Evolutionary conservation across 2,329 filamentous ascomycete species (phyloP).

Genomic region (Ustulina deusta): DNA sequence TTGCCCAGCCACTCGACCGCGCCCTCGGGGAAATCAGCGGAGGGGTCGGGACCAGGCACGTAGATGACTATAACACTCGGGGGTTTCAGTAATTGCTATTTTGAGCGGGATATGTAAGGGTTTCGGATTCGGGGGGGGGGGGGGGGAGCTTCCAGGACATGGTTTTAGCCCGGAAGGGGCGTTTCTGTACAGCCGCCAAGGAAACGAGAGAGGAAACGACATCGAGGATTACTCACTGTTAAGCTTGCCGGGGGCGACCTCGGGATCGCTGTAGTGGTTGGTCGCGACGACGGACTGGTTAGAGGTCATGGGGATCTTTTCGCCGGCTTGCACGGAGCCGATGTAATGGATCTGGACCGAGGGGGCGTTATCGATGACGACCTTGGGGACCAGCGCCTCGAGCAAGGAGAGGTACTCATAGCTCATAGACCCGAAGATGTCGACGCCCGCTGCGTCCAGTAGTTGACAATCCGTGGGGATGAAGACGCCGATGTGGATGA

Average conservation of each 20-base stretch:
- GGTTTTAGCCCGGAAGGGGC: background rate
- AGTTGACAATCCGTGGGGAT: constrained; percentile 61
- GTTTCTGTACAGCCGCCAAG: background rate
- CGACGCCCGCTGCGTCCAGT: constrained; percentile 64
- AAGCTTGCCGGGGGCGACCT: constrained; percentile 63
- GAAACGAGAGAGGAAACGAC: background rate
- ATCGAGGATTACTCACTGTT: constrained; percentile 50
- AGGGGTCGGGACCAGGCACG: constrained; percentile 63
- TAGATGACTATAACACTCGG: constrained; percentile 53
- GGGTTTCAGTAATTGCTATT: background rate
- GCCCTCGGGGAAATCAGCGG: constrained; percentile 39
- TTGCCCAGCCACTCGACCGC: constrained; percentile 58
- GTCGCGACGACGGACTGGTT: constrained; percentile 55
- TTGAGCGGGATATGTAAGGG: background rate
- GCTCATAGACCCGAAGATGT: constrained; percentile 62
- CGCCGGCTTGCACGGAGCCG: constrained; percentile 53
- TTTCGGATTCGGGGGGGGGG: too few relatives aligned
- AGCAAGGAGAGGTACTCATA: constrained; percentile 57
- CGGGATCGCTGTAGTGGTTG: constrained; percentile 58
- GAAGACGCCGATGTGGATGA: constrained; percentile 63
- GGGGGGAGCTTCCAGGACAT: background rate
- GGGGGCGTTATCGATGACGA: constrained; percentile 58
- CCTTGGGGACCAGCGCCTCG: constrained; percentile 51
- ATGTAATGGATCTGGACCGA: constrained; percentile 61
- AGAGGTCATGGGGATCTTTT: constrained; percentile 58